Evolutionary conservation across 352 stramenopile genomes (phyloP), one percentile per base, ranked within the genome.

Genomic region (Globisporangium apiculatum): DNA sequence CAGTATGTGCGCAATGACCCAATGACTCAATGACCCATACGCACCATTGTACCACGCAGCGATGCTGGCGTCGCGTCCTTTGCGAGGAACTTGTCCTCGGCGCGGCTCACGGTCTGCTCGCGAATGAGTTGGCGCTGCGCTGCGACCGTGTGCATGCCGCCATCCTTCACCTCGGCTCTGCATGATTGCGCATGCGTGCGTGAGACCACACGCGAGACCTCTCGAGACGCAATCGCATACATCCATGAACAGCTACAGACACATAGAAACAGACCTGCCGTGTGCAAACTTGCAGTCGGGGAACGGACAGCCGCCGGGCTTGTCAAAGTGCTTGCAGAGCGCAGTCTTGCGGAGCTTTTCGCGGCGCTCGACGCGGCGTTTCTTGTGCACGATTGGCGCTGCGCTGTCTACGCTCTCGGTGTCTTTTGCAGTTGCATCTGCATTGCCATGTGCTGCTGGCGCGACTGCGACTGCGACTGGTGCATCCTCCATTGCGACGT

Each of bases 321-420:
- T 89, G 75, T 91, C 83, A 62, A 90, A 94, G 67, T 91, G 85
- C 61, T 89, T 89, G 69, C 85, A 94, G 40, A 94, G 64, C 56
- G 79, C 79, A 37, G 80, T 87, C 68, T 94, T 94, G 65, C 72
- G 75, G 49, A 87, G 64, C 58, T 79, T 75, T 58, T 89, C 72
- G 51, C 76, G 72, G 36, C 81, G 75, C 60, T 91, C 76, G 6
- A 75, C 69, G 42, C 71, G 72, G 42, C 80, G 80, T 61, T 89
- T 91, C 61, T 91, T 92, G 37, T 48, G 58, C 55, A 60, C 36
- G 58, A 64, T 31, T 8, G 35, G 41, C 41, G 45, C 24, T 31
- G 24, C 2, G 24, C 24, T 31, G 24, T 31, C 24, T 31, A 31
- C 24, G 24, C 24, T 31, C 24, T 31, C 24, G 24, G 24, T 31